These are phyloP conservation scores for Metschnikowia gruessii DNA, from an alignment of 805 yeast species.

Conservation along the genomic window DNA sequence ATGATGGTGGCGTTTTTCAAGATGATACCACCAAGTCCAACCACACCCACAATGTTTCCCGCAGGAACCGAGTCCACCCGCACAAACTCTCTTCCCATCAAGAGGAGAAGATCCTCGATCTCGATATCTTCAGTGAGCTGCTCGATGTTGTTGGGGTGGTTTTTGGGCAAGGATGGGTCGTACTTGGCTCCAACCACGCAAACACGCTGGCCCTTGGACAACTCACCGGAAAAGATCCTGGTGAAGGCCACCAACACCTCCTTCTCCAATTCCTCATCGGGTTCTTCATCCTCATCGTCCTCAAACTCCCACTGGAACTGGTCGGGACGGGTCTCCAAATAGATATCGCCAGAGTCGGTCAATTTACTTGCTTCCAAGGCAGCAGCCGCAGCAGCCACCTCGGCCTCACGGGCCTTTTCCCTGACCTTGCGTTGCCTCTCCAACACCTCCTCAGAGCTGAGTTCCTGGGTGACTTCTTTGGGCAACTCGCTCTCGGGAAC, in stretches of 20 bases:
- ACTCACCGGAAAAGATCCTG: constrained; percentile 82
- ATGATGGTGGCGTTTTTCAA: constrained; percentile 84
- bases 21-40: constrained; percentile 80
- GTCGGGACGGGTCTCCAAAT: constrained; percentile 29
- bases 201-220: constrained; percentile 70
- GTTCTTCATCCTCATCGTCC: constrained; percentile 50
- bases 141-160: constrained; percentile 38
- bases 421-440: constrained; percentile 66
- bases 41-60: constrained; percentile 92
- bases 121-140: constrained; percentile 56
- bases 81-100: constrained; percentile 91
- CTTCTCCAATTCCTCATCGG: constrained; percentile 41
- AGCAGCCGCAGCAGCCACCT: constrained; percentile 41
- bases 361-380: constrained; percentile 21
- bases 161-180: constrained; percentile 52
- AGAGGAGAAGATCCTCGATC: constrained; percentile 66
- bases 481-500: constrained; percentile 83
- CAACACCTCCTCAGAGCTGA: constrained; percentile 54
- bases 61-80: constrained; percentile 81
- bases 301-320: constrained; percentile 47
- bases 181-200: constrained; percentile 84
- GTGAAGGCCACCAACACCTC: constrained; percentile 87
- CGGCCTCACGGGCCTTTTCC: constrained; percentile 65
- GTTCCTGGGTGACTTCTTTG: constrained; percentile 36
- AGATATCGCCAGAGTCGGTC: constrained; percentile 28